Conservation (phyloP, 2,329 filamentous ascomycete genomes). For the Neofusicoccum sp. region DNA sequence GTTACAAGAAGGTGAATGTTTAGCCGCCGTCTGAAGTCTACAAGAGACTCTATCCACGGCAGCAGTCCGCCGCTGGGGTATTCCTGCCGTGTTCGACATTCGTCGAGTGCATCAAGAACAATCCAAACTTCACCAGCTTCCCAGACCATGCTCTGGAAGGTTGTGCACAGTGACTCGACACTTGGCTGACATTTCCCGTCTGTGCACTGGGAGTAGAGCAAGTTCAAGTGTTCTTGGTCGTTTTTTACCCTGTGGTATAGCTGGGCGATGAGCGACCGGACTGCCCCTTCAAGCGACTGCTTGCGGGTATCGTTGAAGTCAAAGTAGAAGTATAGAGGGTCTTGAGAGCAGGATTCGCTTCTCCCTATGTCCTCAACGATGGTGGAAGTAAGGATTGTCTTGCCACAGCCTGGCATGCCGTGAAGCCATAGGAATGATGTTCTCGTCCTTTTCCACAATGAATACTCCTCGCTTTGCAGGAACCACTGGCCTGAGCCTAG, state of each 20-base stretch:
- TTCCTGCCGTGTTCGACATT: slow-evolving; percentile 3
- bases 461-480: slow-evolving; percentile 25
- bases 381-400: slow-evolving; percentile 41
- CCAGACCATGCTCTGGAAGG: slow-evolving; percentile 10
- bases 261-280: slow-evolving; percentile 35
- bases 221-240: not conserved
- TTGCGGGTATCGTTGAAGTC: slow-evolving; percentile 34
- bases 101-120: slow-evolving; percentile 22
- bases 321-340: slow-evolving; percentile 23
- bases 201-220: slow-evolving; percentile 13
- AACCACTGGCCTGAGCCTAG: slow-evolving; percentile 32
- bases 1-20: slow-evolving; percentile 1
- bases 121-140: slow-evolving; percentile 13
- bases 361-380: slow-evolving; percentile 32
- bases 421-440: slow-evolving; percentile 35
- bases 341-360: too few species aligned
- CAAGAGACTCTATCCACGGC: not conserved
- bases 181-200: slow-evolving; percentile 5
- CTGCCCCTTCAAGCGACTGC: slow-evolving; percentile 28
- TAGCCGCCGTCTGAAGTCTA: too few species aligned
- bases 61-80: slow-evolving; percentile 10
- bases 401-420: slow-evolving; percentile 44
- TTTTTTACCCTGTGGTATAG: slow-evolving; percentile 20
- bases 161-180: not conserved
- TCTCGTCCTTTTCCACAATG: slow-evolving; percentile 26